Conservation (phyloP, 139 green algal genomes). For the Asterochloris sp. region DNA sequence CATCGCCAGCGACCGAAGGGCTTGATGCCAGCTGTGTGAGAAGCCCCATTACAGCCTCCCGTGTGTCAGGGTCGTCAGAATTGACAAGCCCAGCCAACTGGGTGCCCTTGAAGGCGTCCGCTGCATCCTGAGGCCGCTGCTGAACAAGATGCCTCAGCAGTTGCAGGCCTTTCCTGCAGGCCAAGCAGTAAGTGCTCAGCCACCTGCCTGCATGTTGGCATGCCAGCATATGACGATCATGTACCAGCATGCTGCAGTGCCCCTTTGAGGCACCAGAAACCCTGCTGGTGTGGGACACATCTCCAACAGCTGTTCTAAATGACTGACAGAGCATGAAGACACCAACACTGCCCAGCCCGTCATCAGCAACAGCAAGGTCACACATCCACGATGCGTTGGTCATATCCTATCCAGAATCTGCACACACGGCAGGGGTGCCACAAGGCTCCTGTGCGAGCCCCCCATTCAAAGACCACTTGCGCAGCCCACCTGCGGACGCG, state of each 20-base stretch:
- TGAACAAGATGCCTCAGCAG: slow-evolving; percentile 45
- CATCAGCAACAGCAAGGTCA: too few relatives aligned
- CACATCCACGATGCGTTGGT: background rate
- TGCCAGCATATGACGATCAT: too few relatives aligned
- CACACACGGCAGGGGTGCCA: background rate
- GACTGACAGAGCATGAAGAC: too few relatives aligned
- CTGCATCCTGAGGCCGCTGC: slow-evolving; percentile 15
- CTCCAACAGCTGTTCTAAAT: too few relatives aligned
- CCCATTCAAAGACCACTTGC: background rate
- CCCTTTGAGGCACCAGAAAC: too few relatives aligned
- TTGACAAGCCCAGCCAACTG: slow-evolving; percentile 9
- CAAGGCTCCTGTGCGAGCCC: background rate
- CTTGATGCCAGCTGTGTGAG: slow-evolving; percentile 31
- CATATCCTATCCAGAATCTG: background rate
- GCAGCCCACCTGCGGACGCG: slow-evolving; percentile 2
- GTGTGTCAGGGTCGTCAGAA: slow-evolving; percentile 34
- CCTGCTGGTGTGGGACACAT: too few relatives aligned
- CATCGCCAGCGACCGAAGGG: background rate
- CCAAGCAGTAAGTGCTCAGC: too few relatives aligned
- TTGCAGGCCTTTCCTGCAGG: slow-evolving; percentile 48
- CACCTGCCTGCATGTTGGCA: too few relatives aligned
- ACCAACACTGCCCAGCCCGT: too few relatives aligned
- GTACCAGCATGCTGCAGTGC: too few relatives aligned
- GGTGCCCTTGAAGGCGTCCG: slow-evolving; percentile 11
- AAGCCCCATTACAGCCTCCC: slow-evolving; percentile 35